Evolutionary conservation across 169 alveolate species (phyloP).

Genomic region (Babesia bigemina): DNA sequence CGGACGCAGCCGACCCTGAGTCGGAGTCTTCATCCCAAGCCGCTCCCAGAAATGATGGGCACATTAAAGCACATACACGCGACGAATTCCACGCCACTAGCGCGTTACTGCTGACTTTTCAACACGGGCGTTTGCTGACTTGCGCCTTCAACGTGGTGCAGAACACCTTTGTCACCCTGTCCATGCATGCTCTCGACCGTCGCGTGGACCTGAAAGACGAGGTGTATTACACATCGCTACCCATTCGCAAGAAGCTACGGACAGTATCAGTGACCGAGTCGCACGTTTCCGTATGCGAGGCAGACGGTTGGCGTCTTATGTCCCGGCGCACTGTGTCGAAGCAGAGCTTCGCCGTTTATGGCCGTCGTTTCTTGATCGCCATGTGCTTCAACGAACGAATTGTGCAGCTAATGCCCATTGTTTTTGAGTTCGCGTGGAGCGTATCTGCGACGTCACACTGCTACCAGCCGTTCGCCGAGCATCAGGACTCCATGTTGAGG

Average conservation of each 20-base stretch:
- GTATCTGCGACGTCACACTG: background rate
- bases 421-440: slow-evolving; percentile 20
- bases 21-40: background rate
- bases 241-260: slow-evolving; percentile 21
- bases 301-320: slow-evolving; percentile 7
- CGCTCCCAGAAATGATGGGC: background rate
- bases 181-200: slow-evolving; percentile 33
- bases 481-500: slow-evolving; percentile 1
- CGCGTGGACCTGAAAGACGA: slow-evolving; percentile 6
- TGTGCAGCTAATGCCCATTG: background rate
- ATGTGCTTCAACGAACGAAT: slow-evolving; percentile 31
- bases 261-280: slow-evolving; percentile 3
- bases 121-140: slow-evolving; percentile 12
- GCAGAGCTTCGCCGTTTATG: slow-evolving; percentile 9
- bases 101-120: slow-evolving; percentile 31
- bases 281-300: slow-evolving; percentile 3
- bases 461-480: slow-evolving; percentile 10
- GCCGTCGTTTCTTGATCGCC: slow-evolving; percentile 12
- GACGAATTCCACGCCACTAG: slow-evolving; percentile 28
- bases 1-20: background rate
- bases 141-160: slow-evolving; percentile 8
- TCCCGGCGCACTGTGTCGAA: background rate
- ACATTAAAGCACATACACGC: background rate
- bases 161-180: slow-evolving; percentile 39
- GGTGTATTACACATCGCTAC: background rate